Conservation (phyloP, 2,329 filamentous ascomycete species). For the Cryphonectria japonica region DNA sequence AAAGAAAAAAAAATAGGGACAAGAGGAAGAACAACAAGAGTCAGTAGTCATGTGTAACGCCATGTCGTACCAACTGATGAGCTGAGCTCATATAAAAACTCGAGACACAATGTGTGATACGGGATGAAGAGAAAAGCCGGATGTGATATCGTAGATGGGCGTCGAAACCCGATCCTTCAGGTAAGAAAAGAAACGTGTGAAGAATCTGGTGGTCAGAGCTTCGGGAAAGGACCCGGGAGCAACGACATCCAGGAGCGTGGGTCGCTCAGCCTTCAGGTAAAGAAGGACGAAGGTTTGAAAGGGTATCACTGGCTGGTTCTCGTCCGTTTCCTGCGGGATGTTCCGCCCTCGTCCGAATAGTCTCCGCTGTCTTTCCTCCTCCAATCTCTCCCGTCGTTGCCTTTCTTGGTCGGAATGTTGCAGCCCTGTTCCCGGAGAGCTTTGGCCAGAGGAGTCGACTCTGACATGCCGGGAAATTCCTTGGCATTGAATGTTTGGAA, state of each 20-base stretch:
- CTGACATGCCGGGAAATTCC: conserved; percentile 83
- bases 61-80: not conserved
- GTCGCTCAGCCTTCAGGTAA: not conserved
- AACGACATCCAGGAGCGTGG: conserved; percentile 2
- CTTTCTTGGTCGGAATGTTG: conserved; percentile 85
- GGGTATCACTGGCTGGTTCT: conserved; percentile 31
- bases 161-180: not conserved
- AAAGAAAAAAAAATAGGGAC: no score
- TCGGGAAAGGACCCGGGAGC: not conserved
- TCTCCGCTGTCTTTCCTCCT: conserved; percentile 43
- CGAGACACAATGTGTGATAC: not conserved
- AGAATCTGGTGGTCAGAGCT: not conserved
- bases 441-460: conserved; percentile 75
- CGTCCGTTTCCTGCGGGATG: conserved; percentile 36
- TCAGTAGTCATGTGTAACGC: not conserved
- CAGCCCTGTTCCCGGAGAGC: conserved; percentile 78
- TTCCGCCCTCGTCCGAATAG: conserved; percentile 51
- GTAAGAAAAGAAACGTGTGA: not conserved
- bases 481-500: conserved; percentile 84
- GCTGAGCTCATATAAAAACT: not conserved
- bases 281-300: not conserved
- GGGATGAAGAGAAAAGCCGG: not conserved
- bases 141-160: not conserved
- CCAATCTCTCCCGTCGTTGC: conserved; percentile 64
- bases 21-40: no score